Base-by-base conservation (phyloP, 169 alveolate genomes). In the Plasmodium vinckei region DNA sequence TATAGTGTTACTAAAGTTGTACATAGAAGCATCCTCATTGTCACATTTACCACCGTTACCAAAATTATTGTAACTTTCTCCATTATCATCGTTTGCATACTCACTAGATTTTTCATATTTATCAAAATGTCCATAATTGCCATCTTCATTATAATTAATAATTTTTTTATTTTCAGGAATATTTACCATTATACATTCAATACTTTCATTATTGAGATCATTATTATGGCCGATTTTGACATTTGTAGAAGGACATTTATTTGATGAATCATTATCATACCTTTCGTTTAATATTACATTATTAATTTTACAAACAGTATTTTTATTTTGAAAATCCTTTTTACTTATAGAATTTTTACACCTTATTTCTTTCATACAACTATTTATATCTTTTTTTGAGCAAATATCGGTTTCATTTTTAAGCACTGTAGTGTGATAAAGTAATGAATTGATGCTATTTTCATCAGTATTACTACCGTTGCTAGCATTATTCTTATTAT, bases 11-110 rank as follows among this genome's bases (percentile, higher is more conserved):
- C 59, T 64, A n/a, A 77, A 63, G 33, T 61, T 77, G 69, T 64
- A 63, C 59, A 63, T 19, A 42, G 77, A 64, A 54, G 25, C 54
- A 21, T 63, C 71, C 19, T 56, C 88, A 61, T 61, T 77, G n/a
- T 56, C 42, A 33, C 6, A 33, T 42, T 47, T 65, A 27, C 21
- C 33, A 15, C 19, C 1, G 42, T 0, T 33, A 33, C 42, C 42
- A 4, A 33, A 33, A 33, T 33, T 33, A 4, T 33, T 33, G 42
- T 33, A 33, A 33, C 5, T 33, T 33, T 33, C 42, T 33, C 42
- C 42, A 33, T 33, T 33, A 33, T 5, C 42, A 33, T 33, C 42
- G 6, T 33, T 33, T 3, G 42, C 0, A 33, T 33, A 33, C 7
- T 33, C 42, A 33, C 5, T 33, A 33, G 7, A 4, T 33, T 33